Evolutionary conservation across 257 asterid genomes (phyloP).

Genomic region (Prunella vulgaris): DNA sequence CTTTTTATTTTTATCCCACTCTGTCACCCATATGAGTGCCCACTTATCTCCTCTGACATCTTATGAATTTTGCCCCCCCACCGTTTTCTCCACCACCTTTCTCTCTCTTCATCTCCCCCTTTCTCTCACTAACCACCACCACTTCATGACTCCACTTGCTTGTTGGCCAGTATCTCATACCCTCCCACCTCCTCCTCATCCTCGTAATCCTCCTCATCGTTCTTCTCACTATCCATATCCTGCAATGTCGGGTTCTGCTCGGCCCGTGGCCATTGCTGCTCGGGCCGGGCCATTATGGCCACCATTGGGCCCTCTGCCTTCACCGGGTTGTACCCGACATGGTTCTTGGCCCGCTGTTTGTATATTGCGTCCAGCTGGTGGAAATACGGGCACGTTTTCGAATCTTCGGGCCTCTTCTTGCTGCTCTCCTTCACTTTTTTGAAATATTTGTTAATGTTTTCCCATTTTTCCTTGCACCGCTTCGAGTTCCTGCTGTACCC

Average conservation of each 20-base stretch:
- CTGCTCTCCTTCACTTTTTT: slow-evolving; percentile 91
- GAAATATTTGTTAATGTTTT: slow-evolving; percentile 89
- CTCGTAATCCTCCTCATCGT: slow-evolving; percentile 39
- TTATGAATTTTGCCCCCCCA: slow-evolving; percentile 29
- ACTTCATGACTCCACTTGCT: slow-evolving; percentile 35
- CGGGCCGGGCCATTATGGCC: slow-evolving; percentile 91
- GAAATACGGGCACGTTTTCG: slow-evolving; percentile 91
- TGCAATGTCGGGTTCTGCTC: slow-evolving; percentile 27
- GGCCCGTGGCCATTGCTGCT: slow-evolving; percentile 81
- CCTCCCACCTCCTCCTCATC: slow-evolving; percentile 48
- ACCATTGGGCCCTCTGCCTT: slow-evolving; percentile 39
- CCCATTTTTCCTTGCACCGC: slow-evolving; percentile 99
- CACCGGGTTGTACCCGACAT: slow-evolving; percentile 11
- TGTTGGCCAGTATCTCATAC: slow-evolving; percentile 63
- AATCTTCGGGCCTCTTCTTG: slow-evolving; percentile 73
- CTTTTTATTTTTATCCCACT: slow-evolving; percentile 21
- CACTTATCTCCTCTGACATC: slow-evolving; percentile 42
- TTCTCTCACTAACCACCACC: slow-evolving; percentile 4
- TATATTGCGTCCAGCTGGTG: slow-evolving; percentile 80
- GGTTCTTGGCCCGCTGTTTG: slow-evolving; percentile 48
- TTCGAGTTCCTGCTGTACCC: slow-evolving; percentile 80
- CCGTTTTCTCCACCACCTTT: background rate
- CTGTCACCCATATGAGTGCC: slow-evolving; percentile 27
- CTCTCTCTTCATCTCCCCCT: background rate
- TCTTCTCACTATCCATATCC: slow-evolving; percentile 6